Percentiles rank a stretch among this genome's conserved stretches.
Evolutionary conservation across 1,284 basidiomycete species (phyloP).

Genomic region (Singerocomus rubriflavus): DNA sequence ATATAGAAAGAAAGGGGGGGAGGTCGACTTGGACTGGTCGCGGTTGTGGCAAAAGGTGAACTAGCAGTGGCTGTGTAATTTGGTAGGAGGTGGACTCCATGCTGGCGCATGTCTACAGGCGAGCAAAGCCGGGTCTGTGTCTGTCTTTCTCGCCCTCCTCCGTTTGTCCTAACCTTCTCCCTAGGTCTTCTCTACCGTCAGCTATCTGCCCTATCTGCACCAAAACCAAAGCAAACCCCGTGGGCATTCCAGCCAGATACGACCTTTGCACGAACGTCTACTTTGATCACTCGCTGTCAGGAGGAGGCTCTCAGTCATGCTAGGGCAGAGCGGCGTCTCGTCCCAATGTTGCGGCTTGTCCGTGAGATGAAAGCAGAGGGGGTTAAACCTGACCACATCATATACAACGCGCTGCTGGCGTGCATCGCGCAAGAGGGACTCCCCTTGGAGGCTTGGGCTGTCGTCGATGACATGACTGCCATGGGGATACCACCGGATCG

Average conservation of each 20-base stretch:
- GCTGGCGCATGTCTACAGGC: slow-evolving; percentile 1
- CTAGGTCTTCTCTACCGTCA: neutral
- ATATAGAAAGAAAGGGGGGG: slow-evolving; percentile 18
- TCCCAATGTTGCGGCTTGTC: slow-evolving; percentile 34
- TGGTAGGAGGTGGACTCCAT: neutral
- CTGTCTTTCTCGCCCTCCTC: too few relatives aligned
- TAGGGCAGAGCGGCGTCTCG: slow-evolving; percentile 24
- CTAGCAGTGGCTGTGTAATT: slow-evolving; percentile 18
- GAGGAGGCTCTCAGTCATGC: slow-evolving; percentile 39
- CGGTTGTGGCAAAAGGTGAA: slow-evolving; percentile 23
- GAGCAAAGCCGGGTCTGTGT: neutral
- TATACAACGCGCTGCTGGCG: slow-evolving; percentile 56
- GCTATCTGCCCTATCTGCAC: slow-evolving; percentile 3
- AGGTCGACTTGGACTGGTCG: slow-evolving; percentile 13
- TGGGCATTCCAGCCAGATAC: slow-evolving; percentile 32
- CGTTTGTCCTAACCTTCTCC: neutral
- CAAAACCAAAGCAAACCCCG: slow-evolving; percentile 11
- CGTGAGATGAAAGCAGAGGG: slow-evolving; percentile 54
- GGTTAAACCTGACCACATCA: slow-evolving; percentile 47
- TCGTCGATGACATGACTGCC: slow-evolving; percentile 69
- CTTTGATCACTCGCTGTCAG: slow-evolving; percentile 37
- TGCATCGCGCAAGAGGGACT: slow-evolving; percentile 42
- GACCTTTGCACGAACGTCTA: slow-evolving; percentile 28
- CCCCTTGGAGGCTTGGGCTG: slow-evolving; percentile 58
- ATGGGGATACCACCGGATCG: slow-evolving; percentile 54